Conservation (phyloP, 768 basidiomycete species). For the Saitozyma podzolica region DNA sequence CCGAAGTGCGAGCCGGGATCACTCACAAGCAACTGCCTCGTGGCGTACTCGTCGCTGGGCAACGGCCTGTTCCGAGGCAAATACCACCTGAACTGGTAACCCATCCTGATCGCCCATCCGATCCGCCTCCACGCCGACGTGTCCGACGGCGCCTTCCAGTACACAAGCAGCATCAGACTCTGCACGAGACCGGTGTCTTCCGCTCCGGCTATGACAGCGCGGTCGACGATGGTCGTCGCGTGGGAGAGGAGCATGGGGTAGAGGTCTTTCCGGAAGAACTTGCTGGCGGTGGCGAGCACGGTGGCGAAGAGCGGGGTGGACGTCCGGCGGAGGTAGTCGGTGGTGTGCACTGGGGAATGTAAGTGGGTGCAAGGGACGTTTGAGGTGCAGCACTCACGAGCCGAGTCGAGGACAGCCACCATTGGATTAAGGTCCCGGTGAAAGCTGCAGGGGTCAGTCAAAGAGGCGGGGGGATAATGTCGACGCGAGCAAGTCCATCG, state of each 20-base stretch:
- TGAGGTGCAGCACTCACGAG: slow-evolving; percentile 14
- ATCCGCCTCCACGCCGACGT: slow-evolving; percentile 52
- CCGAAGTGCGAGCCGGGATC: background rate
- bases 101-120: slow-evolving; percentile 33
- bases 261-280: slow-evolving; percentile 72
- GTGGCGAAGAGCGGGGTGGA: slow-evolving; percentile 83
- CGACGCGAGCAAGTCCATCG: no score
- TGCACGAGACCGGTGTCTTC: slow-evolving; percentile 84
- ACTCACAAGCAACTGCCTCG: slow-evolving; percentile 32
- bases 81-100: slow-evolving; percentile 36
- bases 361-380: slow-evolving; percentile 3
- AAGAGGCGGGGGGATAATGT: no score
- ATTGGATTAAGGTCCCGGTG: slow-evolving; percentile 30
- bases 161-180: slow-evolving; percentile 82
- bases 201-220: slow-evolving; percentile 73
- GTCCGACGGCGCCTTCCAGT: slow-evolving; percentile 80
- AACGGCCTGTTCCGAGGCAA: slow-evolving; percentile 17
- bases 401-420: slow-evolving; percentile 25
- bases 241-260: slow-evolving; percentile 71
- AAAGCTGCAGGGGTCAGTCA: slow-evolving; percentile 12
- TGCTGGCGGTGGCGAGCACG: slow-evolving; percentile 78
- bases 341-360: slow-evolving; percentile 62
- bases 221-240: slow-evolving; percentile 69
- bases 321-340: slow-evolving; percentile 72
- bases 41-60: slow-evolving; percentile 23